These are phyloP conservation scores for Bisporella sp. DNA, from an alignment of 2,329 filamentous ascomycete genomes.

Conservation along the genomic window DNA sequence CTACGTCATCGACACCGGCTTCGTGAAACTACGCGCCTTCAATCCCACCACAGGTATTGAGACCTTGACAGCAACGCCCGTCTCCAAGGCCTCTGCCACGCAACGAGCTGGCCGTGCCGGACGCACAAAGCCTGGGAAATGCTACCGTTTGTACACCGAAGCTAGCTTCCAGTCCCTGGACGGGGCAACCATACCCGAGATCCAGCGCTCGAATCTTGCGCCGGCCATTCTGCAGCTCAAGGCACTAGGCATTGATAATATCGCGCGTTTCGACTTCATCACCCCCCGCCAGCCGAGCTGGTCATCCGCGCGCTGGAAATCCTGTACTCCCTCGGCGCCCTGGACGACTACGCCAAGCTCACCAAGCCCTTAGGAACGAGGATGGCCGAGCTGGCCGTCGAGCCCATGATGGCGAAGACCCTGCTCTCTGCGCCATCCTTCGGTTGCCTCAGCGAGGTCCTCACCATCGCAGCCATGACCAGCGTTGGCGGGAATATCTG, in stretches of 20 bases:
- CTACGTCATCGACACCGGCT: slow-evolving; percentile 85
- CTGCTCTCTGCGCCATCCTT: slow-evolving; percentile 70
- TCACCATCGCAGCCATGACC: slow-evolving; percentile 92
- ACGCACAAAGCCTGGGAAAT: slow-evolving; percentile 84
- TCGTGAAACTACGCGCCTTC: slow-evolving; percentile 83
- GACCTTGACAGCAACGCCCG: slow-evolving; percentile 69
- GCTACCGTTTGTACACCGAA: slow-evolving; percentile 88
- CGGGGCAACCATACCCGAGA: slow-evolving; percentile 76
- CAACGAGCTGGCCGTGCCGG: slow-evolving; percentile 88
- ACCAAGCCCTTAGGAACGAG: slow-evolving; percentile 80
- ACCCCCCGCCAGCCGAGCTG: slow-evolving; percentile 76
- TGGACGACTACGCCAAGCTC: slow-evolving; percentile 86
- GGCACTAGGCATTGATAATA: slow-evolving; percentile 90
- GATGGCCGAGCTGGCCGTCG: slow-evolving; percentile 90
- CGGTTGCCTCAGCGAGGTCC: slow-evolving; percentile 74
- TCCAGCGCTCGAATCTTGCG: slow-evolving; percentile 86
- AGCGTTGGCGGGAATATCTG: slow-evolving; percentile 77
- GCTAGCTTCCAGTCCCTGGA: slow-evolving; percentile 57
- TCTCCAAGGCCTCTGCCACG: slow-evolving; percentile 88
- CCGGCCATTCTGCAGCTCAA: slow-evolving; percentile 87
- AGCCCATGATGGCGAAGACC: slow-evolving; percentile 93
- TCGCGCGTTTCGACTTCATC: slow-evolving; percentile 83
- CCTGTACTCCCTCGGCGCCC: slow-evolving; percentile 75
- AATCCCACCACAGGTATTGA: slow-evolving; percentile 83
- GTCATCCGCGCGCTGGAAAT: slow-evolving; percentile 82